phyloP scores from a whole-genome alignment of 768 basidiomycete genomes.

The Hydnum rufescens region DNA sequence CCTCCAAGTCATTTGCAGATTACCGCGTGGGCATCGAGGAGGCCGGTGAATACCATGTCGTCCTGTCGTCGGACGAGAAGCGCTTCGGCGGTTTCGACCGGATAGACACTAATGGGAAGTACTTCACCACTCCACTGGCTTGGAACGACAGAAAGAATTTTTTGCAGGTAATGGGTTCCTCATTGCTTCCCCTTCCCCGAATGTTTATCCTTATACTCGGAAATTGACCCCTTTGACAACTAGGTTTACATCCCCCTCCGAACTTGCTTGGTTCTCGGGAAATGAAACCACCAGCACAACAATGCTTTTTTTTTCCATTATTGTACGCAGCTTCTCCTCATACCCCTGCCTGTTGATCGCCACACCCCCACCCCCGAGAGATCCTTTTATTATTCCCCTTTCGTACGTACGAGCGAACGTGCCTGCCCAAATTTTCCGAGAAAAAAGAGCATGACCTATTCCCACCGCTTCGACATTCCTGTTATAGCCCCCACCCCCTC shows the following conservation, averaged over 20 bases:
- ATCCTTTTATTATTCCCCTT: too few species aligned
- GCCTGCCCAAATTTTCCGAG: too few species aligned
- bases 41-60: slow-evolving; percentile 65
- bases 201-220: background rate
- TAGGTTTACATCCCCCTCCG: slow-evolving; percentile 16
- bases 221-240: background rate
- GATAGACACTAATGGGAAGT: slow-evolving; percentile 38
- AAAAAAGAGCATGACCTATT: too few species aligned
- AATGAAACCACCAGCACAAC: too few species aligned
- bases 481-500: too few species aligned
- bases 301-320: too few species aligned
- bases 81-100: slow-evolving; percentile 82
- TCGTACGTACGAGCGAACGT: too few species aligned
- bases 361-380: too few species aligned
- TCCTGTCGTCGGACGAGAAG: slow-evolving; percentile 72
- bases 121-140: slow-evolving; percentile 63
- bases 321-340: too few species aligned
- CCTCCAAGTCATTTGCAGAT: slow-evolving; percentile 74
- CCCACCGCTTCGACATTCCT: too few species aligned
- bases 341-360: too few species aligned
- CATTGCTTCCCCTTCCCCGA: background rate
- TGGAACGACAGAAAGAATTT: slow-evolving; percentile 92
- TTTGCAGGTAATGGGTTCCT: slow-evolving; percentile 40
- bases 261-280: slow-evolving; percentile 16
- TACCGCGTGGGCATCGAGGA: slow-evolving; percentile 82